Conservation (phyloP, 2,329 filamentous ascomycete genomes). For the Amphichorda felina region DNA sequence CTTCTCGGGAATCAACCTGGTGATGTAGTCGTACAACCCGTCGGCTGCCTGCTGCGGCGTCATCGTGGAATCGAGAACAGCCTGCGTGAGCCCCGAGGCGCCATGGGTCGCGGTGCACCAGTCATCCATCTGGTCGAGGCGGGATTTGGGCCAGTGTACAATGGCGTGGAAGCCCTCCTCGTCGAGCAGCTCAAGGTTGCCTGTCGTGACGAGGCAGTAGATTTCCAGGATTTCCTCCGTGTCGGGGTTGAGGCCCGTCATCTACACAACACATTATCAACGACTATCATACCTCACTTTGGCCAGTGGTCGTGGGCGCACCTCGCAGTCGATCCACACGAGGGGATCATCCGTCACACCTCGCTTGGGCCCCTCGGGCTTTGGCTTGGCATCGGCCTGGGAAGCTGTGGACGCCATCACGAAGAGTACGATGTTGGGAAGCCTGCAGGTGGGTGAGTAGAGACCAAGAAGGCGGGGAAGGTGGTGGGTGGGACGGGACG, state of each 20-base stretch:
- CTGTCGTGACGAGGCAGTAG: slow-evolving; percentile 82
- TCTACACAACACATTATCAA: slow-evolving; percentile 37
- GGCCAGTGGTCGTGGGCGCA: too few species aligned
- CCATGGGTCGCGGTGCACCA: slow-evolving; percentile 82
- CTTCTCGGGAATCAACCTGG: slow-evolving; percentile 53
- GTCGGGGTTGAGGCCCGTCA: slow-evolving; percentile 65
- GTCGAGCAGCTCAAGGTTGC: slow-evolving; percentile 59
- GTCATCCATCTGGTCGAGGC: slow-evolving; percentile 68
- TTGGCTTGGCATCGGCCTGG: background rate
- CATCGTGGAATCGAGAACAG: slow-evolving; percentile 61
- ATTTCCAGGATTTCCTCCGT: slow-evolving; percentile 83
- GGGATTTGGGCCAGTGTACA: slow-evolving; percentile 59
- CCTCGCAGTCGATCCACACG: slow-evolving; percentile 73
- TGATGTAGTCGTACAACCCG: slow-evolving; percentile 67
- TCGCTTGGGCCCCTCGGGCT: slow-evolving; percentile 3
- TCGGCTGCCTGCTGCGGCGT: slow-evolving; percentile 62
- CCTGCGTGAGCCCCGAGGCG: slow-evolving; percentile 67
- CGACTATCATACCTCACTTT: background rate
- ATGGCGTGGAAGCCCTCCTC: slow-evolving; percentile 66
- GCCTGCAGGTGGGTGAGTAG: background rate
- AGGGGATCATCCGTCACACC: slow-evolving; percentile 41
- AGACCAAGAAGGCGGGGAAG: too few species aligned
- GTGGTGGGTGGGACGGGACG: too few species aligned
- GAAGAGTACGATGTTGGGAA: background rate
- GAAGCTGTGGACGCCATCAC: background rate